Conservation (phyloP, 305 asterid genomes). For the Fraxinus greggii region DNA sequence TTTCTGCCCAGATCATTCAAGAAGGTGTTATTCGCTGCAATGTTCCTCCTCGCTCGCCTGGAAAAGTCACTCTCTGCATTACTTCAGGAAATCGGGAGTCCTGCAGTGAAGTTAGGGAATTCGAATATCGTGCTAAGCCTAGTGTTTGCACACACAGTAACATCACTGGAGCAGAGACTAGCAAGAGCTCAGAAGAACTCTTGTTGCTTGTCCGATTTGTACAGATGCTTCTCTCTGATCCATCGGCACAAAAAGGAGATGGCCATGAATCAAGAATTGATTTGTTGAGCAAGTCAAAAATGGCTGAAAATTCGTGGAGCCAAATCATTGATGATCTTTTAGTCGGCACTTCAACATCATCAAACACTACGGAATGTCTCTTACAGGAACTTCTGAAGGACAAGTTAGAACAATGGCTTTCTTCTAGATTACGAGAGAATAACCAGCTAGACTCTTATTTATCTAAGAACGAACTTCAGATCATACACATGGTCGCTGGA, state of each 20-base stretch:
- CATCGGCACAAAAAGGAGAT: constrained; percentile 37
- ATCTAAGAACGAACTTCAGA: constrained; percentile 86
- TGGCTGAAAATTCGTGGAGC: constrained; percentile 62
- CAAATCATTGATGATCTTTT: constrained; percentile 62
- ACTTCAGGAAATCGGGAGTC: constrained; percentile 80
- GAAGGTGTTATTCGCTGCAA: constrained; percentile 84
- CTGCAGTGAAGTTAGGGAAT: constrained; percentile 87
- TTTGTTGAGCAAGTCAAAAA: constrained; percentile 45
- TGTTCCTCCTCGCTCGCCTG: constrained; percentile 74
- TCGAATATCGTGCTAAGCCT: constrained; percentile 67
- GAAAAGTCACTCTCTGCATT: constrained; percentile 73
- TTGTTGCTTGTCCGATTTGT: constrained; percentile 73
- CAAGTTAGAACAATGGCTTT: constrained; percentile 75
- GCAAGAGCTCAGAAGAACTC: constrained; percentile 64
- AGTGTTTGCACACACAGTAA: constrained; percentile 32
- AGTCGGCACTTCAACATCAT: constrained; percentile 56
- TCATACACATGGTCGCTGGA: constrained; percentile 87
- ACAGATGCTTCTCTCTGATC: constrained; percentile 66
- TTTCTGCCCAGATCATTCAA: constrained; percentile 78
- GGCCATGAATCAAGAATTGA: constrained; percentile 42
- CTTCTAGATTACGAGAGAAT: constrained; percentile 47
- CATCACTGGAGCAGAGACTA: constrained; percentile 45
- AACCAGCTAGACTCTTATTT: constrained; percentile 42
- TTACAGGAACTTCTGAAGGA: constrained; percentile 83
- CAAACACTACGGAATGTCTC: constrained; percentile 68